Conservation (phyloP, 2,329 filamentous ascomycete genomes). For the Colletotrichum nymphaeae region DNA sequence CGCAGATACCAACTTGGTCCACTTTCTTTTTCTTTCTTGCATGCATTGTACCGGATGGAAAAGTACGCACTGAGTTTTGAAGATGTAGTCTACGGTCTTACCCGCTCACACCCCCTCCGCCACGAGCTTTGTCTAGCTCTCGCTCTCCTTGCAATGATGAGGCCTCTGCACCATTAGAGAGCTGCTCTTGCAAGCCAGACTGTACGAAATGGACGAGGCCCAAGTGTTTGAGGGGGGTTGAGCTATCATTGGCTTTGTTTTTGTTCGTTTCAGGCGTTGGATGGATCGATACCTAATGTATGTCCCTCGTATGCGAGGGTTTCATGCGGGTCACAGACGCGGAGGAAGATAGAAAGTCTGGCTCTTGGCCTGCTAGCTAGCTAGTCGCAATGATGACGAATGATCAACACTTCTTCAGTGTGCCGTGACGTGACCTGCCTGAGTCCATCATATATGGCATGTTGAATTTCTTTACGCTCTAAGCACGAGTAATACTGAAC, state of each 20-base stretch:
- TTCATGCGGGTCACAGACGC: conserved; percentile 29
- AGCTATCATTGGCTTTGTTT: conserved; percentile 21
- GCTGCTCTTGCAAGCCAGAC: not conserved
- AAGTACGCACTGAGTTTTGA: conserved; percentile 10
- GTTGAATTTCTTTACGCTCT: too few relatives aligned
- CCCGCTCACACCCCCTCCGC: not conserved
- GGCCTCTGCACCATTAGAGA: not conserved
- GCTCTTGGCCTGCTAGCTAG: conserved; percentile 14
- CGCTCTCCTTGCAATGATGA: not conserved
- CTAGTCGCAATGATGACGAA: conserved; percentile 16
- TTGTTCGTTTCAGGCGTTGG: conserved; percentile 28
- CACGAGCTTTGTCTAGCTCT: not conserved
- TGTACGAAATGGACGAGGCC: not conserved
- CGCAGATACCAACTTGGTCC: not conserved
- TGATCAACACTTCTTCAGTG: not conserved
- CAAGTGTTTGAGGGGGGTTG: not conserved
- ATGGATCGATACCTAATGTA: conserved; percentile 28
- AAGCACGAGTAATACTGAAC: too few relatives aligned
- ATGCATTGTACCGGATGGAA: conserved; percentile 24
- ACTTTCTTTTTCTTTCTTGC: conserved; percentile 3
- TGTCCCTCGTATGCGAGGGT: conserved; percentile 12
- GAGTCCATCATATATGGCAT: too few relatives aligned
- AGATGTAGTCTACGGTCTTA: not conserved
- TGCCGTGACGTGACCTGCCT: not conserved
- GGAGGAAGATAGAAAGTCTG: conserved; percentile 32